Percentiles rank a stretch among this genome's conserved stretches.
Evolutionary conservation across 2,329 filamentous ascomycete genomes (phyloP).

Genomic region (Pseudocercospora vitis): DNA sequence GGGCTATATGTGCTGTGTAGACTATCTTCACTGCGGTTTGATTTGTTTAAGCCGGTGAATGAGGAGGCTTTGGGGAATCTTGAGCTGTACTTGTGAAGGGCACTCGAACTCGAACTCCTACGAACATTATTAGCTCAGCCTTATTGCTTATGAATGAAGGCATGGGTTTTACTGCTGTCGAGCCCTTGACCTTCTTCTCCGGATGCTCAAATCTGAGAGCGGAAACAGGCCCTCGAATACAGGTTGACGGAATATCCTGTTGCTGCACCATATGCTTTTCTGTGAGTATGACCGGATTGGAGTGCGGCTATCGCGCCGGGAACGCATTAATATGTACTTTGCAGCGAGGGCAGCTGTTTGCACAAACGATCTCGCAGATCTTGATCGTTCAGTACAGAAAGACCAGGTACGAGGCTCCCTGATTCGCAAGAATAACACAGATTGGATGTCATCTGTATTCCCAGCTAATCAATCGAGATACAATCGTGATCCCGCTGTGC

Average conservation of each 20-base stretch:
- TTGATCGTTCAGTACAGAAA: neutral
- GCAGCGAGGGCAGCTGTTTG: too few species aligned
- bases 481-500: neutral
- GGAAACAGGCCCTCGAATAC: neutral
- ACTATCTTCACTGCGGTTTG: neutral
- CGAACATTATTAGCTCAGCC: too few species aligned
- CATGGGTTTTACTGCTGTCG: neutral
- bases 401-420: neutral
- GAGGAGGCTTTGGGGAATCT: neutral
- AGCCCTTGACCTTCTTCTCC: neutral
- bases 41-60: neutral
- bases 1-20: neutral
- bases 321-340: too few species aligned
- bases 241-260: neutral
- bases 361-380: neutral
- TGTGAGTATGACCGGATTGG: too few species aligned
- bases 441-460: neutral
- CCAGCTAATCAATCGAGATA: conserved; percentile 2
- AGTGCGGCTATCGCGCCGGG: too few species aligned
- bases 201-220: neutral
- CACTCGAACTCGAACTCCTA: too few species aligned
- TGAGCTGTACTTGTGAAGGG: conserved; percentile 1
- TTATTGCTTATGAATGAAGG: too few species aligned
- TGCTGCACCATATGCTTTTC: neutral
- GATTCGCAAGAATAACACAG: too few species aligned